Evolutionary conservation across 108 stramenopile genomes (phyloP), one percentile per base, ranked within the genome.

Genomic region (Asterionellopsis glacialis): DNA sequence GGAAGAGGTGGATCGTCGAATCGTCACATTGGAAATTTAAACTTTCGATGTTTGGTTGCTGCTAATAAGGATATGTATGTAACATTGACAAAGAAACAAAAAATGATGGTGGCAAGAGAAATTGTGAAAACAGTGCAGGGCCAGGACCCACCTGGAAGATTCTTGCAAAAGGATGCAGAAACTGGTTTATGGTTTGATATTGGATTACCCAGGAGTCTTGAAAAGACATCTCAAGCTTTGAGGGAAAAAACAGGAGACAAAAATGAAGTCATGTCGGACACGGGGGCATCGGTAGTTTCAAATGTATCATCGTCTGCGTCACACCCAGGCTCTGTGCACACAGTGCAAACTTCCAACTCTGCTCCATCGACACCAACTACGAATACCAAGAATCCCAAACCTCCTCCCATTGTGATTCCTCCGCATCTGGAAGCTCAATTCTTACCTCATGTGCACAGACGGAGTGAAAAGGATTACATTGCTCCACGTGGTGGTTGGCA

Each of bases 1-100:
- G 91, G 91, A 6, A 73, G 91, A 21, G 91, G 91, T 11, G 87
- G 91, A 16, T 61, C 74, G 19, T 83, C 84, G 61, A 93, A 93
- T 67, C 75, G 73, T 45, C 91, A 93, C 61, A 48, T 73, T 12
- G 90, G 90, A 38, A 93, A 93, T 64, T 72, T 84, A 45, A 80
- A 77, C 65, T 93, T 87, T 68, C 80, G 91, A 25, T 72, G 79
- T 26, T 62, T 90, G 39, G 76, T 93, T 21, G 83, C 72, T 21
- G 73, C 69, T 40, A 69, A 81, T 53, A 79, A 82, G 60, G 73
- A 68, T 9, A 64, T 52, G 10, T 85, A 85, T 52, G 75, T 72
- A 23, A 63, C 60, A 3, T 51, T 75, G 25, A 79, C 80, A 10
- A 85, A 85, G 75, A 82, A 74, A 44, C 79, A 77, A 60, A 85